Evolutionary conservation across 192 early-diverging fungal species (phyloP).

Genomic region (Cladochytrium replicatum): DNA sequence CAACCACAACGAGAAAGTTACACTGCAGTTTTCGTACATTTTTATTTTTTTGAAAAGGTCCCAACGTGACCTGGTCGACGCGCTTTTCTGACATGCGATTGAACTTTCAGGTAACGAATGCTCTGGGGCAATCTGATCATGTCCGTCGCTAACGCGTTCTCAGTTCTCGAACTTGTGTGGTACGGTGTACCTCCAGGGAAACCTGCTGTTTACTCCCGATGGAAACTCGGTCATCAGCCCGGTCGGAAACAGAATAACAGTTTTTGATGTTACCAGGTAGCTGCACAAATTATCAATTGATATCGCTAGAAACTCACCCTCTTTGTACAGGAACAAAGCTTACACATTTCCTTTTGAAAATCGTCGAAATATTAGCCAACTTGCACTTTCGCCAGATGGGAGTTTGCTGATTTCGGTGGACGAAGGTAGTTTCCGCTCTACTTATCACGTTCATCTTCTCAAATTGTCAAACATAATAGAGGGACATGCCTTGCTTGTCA

Average conservation of each 20-base stretch:
- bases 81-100: too few relatives aligned
- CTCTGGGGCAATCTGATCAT: too few relatives aligned
- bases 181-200: constrained; percentile 94
- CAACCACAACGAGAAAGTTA: too few relatives aligned
- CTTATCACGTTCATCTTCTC: not conserved
- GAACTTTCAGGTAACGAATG: too few relatives aligned
- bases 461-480: constrained; percentile 48
- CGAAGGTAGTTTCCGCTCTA: constrained; percentile 47
- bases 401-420: constrained; percentile 85
- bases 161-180: constrained; percentile 98
- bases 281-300: constrained; percentile 10
- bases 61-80: too few relatives aligned
- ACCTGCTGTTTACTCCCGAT: constrained; percentile 88
- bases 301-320: too few relatives aligned
- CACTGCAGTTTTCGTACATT: too few relatives aligned
- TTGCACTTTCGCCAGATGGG: constrained; percentile 85
- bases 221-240: constrained; percentile 88
- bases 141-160: too few relatives aligned
- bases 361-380: constrained; percentile 75
- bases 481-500: constrained; percentile 78
- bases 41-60: too few relatives aligned
- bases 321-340: constrained; percentile 66
- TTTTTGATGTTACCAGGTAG: constrained; percentile 93
- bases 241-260: constrained; percentile 90
- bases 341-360: constrained; percentile 91